Evolutionary conservation across 2,329 filamentous ascomycete genomes (phyloP).

Genomic region (Diaporthe capsici): DNA sequence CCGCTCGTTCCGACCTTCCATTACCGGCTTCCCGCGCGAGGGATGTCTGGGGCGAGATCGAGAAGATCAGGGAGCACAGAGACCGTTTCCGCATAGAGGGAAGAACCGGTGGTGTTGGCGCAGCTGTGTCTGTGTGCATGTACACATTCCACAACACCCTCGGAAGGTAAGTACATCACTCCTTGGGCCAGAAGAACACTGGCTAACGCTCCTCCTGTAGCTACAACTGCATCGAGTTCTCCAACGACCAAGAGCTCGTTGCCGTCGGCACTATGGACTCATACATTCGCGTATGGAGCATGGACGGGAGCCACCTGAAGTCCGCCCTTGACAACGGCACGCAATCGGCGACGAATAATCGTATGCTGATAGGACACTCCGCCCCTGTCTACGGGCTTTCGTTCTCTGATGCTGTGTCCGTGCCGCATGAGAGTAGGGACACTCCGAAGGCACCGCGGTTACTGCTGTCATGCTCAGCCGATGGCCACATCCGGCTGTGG

Average conservation of each 20-base stretch:
- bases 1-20: conserved; percentile 83
- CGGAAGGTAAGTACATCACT: conserved; percentile 76
- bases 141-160: conserved; percentile 98
- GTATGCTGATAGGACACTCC: conserved; percentile 88
- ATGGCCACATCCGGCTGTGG: conserved; percentile 93
- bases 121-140: conserved; percentile 92
- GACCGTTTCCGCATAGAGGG: conserved; percentile 92
- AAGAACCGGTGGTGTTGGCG: conserved; percentile 85
- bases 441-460: conserved; percentile 73
- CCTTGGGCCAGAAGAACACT: background rate
- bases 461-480: conserved; percentile 88
- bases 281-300: conserved; percentile 93
- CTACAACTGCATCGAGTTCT: conserved; percentile 85
- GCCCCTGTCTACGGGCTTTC: conserved; percentile 90
- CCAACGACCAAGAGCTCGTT: conserved; percentile 87
- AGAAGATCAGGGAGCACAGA: conserved; percentile 92
- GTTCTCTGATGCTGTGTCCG: conserved; percentile 81
- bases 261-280: conserved; percentile 93
- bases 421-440: conserved; percentile 58
- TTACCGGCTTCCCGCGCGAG: conserved; percentile 89
- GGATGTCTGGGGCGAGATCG: conserved; percentile 94
- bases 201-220: conserved; percentile 8
- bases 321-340: conserved; percentile 73
- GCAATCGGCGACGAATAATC: conserved; percentile 70
- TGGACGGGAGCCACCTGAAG: conserved; percentile 86